These are phyloP conservation scores for Jackrogersella multiformis DNA, from an alignment of 495 filamentous ascomycete species.

Conservation along the genomic window DNA sequence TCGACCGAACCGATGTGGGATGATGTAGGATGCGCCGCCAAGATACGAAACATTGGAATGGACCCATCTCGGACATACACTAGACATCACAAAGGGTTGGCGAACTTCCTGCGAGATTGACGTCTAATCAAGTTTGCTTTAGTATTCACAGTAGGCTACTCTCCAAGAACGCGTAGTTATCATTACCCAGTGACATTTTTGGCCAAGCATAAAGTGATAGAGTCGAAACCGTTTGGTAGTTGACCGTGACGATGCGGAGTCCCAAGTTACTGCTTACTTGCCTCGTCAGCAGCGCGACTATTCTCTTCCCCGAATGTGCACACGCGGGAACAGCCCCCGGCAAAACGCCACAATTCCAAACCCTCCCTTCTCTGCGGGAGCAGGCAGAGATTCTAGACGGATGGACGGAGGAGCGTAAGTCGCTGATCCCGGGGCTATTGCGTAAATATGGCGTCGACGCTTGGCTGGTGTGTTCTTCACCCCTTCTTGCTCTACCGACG, in stretches of 20 bases:
- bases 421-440: slow-evolving; percentile 51
- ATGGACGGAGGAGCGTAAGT: slow-evolving; percentile 53
- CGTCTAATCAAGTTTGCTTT: neutral
- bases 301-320: slow-evolving; percentile 11
- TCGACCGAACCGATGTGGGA: slow-evolving; percentile 2
- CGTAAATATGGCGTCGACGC: slow-evolving; percentile 57
- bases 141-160: neutral
- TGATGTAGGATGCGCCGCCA: neutral
- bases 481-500: neutral
- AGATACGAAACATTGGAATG: slow-evolving; percentile 3
- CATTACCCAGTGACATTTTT: neutral
- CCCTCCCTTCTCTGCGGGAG: slow-evolving; percentile 52
- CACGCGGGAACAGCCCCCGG: slow-evolving; percentile 22
- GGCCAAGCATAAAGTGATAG: neutral
- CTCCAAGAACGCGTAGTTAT: neutral
- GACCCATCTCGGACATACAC: neutral
- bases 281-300: slow-evolving; percentile 16
- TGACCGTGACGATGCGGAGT: slow-evolving; percentile 32
- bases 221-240: neutral
- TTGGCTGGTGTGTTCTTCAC: slow-evolving; percentile 52
- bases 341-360: slow-evolving; percentile 48
- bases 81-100: neutral
- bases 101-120: neutral
- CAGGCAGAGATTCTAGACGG: slow-evolving; percentile 53
- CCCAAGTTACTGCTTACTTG: slow-evolving; percentile 13